phyloP scores from a whole-genome alignment of 768 basidiomycete species.

The Amanita rubescens region DNA sequence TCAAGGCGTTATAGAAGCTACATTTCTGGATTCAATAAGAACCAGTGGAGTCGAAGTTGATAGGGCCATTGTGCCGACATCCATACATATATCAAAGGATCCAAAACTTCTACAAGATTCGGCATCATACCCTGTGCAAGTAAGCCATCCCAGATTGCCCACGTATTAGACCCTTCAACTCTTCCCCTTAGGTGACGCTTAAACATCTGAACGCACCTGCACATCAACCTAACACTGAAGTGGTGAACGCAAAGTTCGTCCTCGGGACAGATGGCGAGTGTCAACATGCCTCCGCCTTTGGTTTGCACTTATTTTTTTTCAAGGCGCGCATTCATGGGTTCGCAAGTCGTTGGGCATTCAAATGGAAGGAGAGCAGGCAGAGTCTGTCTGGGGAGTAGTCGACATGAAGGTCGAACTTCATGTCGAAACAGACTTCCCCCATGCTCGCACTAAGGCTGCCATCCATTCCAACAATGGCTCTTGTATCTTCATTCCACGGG shows the following conservation, averaged over 20 bases:
- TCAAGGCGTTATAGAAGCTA: constrained; percentile 56
- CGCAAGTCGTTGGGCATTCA: constrained; percentile 54
- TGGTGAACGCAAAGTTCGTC: constrained; percentile 66
- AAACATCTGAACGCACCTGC: constrained; percentile 26
- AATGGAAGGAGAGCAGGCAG: constrained; percentile 75
- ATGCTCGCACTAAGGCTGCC: constrained; percentile 55
- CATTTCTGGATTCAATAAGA: constrained; percentile 51
- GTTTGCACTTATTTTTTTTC: constrained; percentile 30
- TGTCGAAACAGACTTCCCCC: constrained; percentile 73
- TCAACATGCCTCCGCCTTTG: constrained; percentile 6
- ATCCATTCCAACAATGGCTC: constrained; percentile 68
- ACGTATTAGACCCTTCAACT: not conserved
- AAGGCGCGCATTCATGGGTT: constrained; percentile 82
- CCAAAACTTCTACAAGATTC: constrained; percentile 34
- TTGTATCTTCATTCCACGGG: constrained; percentile 70
- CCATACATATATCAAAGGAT: constrained; percentile 39
- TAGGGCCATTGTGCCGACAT: constrained; percentile 41
- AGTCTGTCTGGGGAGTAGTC: constrained; percentile 79
- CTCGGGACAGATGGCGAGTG: constrained; percentile 63
- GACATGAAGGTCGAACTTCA: constrained; percentile 61
- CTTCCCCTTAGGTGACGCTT: constrained; percentile 32
- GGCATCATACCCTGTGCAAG: constrained; percentile 28
- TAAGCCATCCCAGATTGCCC: constrained; percentile 13
- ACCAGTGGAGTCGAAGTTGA: constrained; percentile 39
- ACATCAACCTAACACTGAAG: constrained; percentile 25